Base-by-base conservation (phyloP, 805 yeast genomes). In the Candida glaebosa region DNA sequence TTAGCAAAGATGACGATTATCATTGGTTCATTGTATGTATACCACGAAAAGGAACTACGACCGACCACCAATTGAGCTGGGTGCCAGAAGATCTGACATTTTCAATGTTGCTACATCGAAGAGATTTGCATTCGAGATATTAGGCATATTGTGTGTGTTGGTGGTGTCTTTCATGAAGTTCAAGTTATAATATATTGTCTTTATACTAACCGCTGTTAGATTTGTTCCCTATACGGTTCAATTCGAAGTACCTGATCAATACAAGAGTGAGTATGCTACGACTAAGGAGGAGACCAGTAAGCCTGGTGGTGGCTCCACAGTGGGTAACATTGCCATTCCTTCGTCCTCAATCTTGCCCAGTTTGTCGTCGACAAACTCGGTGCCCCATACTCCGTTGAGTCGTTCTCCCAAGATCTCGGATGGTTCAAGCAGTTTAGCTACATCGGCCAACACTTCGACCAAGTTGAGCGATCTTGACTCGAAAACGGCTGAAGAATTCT, bases 161-260 rank as follows among this genome's bases (percentile, higher is more conserved):
- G n/a, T n/a, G n/a, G n/a, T n/a, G n/a, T n/a, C n/a, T n/a, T n/a
- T n/a, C n/a, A n/a, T n/a, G n/a, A n/a, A n/a, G n/a, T n/a, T n/a
- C n/a, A n/a, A n/a, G n/a, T n/a, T n/a, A n/a, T n/a, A n/a, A n/a
- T n/a, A n/a, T n/a, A n/a, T n/a, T n/a, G n/a, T n/a, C n/a, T n/a
- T n/a, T n/a, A n/a, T 28, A 28, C 31, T 28, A 28, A 28, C 31
- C 8, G 14, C 14, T 22, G 6, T 10, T 28, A 78, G 84, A 37
- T 83, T 84, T 51, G 66, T 84, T 36, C 93, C 93, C 2, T 80
- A 80, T 53, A 81, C 88, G 3, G 88, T 84, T n/a, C 86, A 83
- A 48, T 78, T 78, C 48, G 79, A 78, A 47, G 73, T 78, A 5
- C 60, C 36, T 19, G 51, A 41, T 30, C 48, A n/a, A 44, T 46